phyloP scores from a whole-genome alignment of 805 yeast genomes.

The Cyberlindnera japonica region DNA sequence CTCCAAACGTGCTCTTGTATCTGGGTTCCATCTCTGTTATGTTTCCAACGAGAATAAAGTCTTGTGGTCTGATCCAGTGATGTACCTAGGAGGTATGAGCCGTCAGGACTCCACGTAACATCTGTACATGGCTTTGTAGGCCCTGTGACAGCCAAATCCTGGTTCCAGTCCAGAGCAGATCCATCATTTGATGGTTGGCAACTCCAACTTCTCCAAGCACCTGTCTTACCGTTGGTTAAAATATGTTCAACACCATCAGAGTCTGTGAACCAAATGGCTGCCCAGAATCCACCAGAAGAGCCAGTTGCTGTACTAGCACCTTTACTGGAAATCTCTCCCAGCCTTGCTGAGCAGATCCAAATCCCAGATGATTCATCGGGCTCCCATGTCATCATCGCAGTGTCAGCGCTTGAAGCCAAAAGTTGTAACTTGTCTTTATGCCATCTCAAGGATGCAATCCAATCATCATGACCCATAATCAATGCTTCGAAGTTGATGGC shows the following conservation, averaged over 20 bases:
- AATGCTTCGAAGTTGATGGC: conserved; percentile 85
- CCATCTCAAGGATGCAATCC: conserved; percentile 89
- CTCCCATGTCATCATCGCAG: conserved; percentile 91
- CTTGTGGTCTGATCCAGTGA: conserved; percentile 94
- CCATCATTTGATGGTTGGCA: conserved; percentile 26
- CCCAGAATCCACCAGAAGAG: conserved; percentile 74
- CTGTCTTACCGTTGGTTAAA: conserved; percentile 85
- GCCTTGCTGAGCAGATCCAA: conserved; percentile 76
- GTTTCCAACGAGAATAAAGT: conserved; percentile 62
- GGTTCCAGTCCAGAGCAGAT: conserved; percentile 35
- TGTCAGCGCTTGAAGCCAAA: conserved; percentile 87
- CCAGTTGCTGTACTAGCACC: conserved; percentile 99
- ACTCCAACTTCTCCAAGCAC: conserved; percentile 82
- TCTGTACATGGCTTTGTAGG: conserved; percentile 73
- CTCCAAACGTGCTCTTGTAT: conserved; percentile 55
- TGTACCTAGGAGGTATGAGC: conserved; percentile 67
- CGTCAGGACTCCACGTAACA: conserved; percentile 66
- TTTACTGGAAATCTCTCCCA: conserved; percentile 91
- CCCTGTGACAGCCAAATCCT: conserved; percentile 66
- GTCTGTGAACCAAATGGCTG: conserved; percentile 63
- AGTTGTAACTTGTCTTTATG: conserved; percentile 53
- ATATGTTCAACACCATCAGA: conserved; percentile 43
- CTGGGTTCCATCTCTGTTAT: conserved; percentile 29
- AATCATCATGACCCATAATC: conserved; percentile 97
- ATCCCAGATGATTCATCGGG: conserved; percentile 83